Conservation (phyloP, 2,329 filamentous ascomycete species). For the Lachnellula hyalina region DNA sequence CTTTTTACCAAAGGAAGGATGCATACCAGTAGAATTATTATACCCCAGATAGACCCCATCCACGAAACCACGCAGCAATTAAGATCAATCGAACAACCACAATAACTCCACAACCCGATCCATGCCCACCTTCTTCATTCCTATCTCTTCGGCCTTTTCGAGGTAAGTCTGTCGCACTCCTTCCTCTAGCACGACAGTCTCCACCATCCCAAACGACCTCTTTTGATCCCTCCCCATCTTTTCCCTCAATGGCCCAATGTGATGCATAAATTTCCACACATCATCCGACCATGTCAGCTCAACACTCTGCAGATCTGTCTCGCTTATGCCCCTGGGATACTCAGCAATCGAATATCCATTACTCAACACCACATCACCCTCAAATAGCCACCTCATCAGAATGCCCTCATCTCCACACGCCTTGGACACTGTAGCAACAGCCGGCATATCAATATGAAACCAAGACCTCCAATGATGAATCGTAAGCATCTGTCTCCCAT, state of each 20-base stretch:
- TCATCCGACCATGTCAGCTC: conserved; percentile 37
- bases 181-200: conserved; percentile 11
- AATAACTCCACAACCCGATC: conserved; percentile 23
- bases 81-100: conserved; percentile 16
- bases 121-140: not conserved
- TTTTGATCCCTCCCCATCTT: conserved; percentile 45
- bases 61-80: not conserved
- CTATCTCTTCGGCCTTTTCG: conserved; percentile 3
- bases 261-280: conserved; percentile 40
- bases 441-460: conserved; percentile 20
- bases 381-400: conserved; percentile 39
- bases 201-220: conserved; percentile 33
- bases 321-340: conserved; percentile 15
- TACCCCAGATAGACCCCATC: no score
- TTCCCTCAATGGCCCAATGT: conserved; percentile 46
- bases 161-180: conserved; percentile 23
- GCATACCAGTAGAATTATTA: not conserved
- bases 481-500: conserved; percentile 20
- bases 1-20: not conserved
- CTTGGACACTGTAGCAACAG: conserved; percentile 9
- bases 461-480: conserved; percentile 26
- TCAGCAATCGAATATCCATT: conserved; percentile 36
- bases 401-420: conserved; percentile 30
- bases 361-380: conserved; percentile 36
- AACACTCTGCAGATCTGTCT: conserved; percentile 26